Percentiles rank a stretch among this genome's conserved stretches.
phyloP scores from a whole-genome alignment of 2,329 filamentous ascomycete species.

The Biscogniauxia sp. region DNA sequence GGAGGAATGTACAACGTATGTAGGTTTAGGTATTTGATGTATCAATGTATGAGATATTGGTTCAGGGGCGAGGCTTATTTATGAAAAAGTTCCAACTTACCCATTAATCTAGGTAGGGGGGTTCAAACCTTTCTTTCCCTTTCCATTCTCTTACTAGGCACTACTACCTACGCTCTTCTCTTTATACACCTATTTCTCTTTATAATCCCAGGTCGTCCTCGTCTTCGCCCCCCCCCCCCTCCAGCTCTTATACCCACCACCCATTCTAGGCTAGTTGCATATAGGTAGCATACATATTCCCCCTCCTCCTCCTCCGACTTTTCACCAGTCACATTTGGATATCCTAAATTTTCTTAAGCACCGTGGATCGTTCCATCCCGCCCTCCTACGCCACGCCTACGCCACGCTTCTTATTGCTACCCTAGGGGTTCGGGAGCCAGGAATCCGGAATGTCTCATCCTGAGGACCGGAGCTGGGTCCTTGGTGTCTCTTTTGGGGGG shows the following conservation, averaged over 20 bases:
- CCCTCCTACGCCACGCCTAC: not conserved
- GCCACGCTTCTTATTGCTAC: not conserved
- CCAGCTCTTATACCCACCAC: not conserved
- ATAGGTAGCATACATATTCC: not conserved
- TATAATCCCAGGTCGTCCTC: too few species aligned
- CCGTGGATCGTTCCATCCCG: not conserved
- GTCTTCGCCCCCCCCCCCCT: not conserved
- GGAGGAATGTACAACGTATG: too few species aligned
- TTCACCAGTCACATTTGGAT: not conserved
- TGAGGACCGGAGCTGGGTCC: not conserved
- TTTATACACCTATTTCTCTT: too few species aligned
- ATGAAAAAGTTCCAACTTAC: too few species aligned
- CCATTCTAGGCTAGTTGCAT: not conserved
- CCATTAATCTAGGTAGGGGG: not conserved
- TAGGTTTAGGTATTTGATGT: too few species aligned
- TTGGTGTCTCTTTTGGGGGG: not conserved
- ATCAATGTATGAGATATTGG: not conserved
- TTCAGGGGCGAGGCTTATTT: not conserved
- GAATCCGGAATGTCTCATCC: not conserved
- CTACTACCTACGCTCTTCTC: not conserved
- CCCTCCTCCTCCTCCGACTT: not conserved
- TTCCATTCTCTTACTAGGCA: too few species aligned
- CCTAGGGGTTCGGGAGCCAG: not conserved
- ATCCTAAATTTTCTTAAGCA: not conserved
- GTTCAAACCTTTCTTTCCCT: not conserved